A percentile compares a stretch with the other conserved stretches of the same genome.
Conservation (phyloP, 768 basidiomycete genomes). For the Mycena venus region DNA sequence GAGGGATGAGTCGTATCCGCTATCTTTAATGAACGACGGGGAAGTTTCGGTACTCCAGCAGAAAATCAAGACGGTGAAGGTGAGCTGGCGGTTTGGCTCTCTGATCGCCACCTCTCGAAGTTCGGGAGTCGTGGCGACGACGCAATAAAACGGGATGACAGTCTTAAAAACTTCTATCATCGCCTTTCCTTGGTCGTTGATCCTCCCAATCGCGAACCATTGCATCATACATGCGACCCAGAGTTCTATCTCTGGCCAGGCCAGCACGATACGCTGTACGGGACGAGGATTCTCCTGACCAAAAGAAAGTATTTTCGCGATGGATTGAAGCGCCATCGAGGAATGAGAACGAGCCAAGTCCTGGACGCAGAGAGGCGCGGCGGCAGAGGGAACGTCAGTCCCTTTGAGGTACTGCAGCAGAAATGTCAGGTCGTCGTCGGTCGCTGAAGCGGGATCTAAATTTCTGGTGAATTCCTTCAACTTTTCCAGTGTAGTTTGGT, state of each 20-base stretch:
- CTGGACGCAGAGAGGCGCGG: background rate
- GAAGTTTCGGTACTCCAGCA: background rate
- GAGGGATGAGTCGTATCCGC: background rate
- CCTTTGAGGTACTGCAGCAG: conserved; percentile 5
- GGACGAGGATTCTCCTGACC: background rate
- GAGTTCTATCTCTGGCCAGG: background rate
- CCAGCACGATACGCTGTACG: background rate
- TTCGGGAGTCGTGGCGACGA: background rate
- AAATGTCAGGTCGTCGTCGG: conserved; percentile 11
- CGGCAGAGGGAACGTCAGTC: background rate
- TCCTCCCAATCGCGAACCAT: background rate
- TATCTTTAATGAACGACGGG: background rate
- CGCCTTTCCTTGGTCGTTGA: background rate
- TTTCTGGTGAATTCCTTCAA: background rate
- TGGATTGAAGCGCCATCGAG: background rate
- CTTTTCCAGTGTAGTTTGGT: background rate
- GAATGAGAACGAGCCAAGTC: background rate
- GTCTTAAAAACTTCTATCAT: background rate
- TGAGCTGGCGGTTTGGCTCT: background rate
- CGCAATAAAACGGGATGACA: background rate
- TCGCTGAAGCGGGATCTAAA: background rate
- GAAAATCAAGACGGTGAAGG: background rate
- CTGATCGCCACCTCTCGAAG: background rate
- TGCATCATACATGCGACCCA: background rate
- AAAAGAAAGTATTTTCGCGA: background rate